A percentile compares a stretch with the other conserved stretches of the same genome.
Conservation (phyloP, 768 basidiomycete species). For the Naematelia encephala region DNA sequence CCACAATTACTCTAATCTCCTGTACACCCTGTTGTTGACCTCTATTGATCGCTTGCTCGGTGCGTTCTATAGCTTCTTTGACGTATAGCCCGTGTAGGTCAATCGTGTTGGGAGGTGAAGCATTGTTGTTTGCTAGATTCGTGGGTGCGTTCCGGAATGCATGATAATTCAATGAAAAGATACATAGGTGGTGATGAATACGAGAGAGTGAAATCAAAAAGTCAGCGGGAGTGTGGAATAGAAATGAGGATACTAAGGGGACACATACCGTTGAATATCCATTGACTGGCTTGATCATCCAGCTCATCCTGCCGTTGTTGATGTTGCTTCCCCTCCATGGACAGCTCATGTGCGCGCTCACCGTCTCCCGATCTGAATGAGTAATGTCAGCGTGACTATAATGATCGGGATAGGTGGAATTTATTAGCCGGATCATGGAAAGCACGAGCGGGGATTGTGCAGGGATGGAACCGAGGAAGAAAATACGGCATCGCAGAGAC, state of each 20-base stretch:
- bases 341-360: slow-evolving; percentile 74
- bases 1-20: slow-evolving; percentile 78
- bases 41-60: slow-evolving; percentile 66
- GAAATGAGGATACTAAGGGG: neutral
- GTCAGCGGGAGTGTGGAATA: neutral
- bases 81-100: slow-evolving; percentile 92
- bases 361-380: slow-evolving; percentile 64
- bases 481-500: neutral
- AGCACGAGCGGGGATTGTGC: slow-evolving; percentile 1
- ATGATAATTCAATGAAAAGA: neutral
- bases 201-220: neutral
- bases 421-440: too few relatives aligned
- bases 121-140: slow-evolving; percentile 57
- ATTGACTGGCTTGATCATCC: slow-evolving; percentile 76
- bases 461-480: neutral
- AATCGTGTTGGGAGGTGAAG: slow-evolving; percentile 69
- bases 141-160: neutral
- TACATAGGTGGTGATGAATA: neutral
- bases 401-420: neutral
- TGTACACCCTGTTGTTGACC: slow-evolving; percentile 64
- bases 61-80: slow-evolving; percentile 76
- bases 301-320: slow-evolving; percentile 71
- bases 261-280: slow-evolving; percentile 73
- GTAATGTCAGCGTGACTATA: slow-evolving; percentile 2
- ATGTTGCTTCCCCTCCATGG: slow-evolving; percentile 74